These are phyloP conservation scores for Globisporangium mamillatum DNA, from an alignment of 352 stramenopile genomes.

Conservation along the genomic window DNA sequence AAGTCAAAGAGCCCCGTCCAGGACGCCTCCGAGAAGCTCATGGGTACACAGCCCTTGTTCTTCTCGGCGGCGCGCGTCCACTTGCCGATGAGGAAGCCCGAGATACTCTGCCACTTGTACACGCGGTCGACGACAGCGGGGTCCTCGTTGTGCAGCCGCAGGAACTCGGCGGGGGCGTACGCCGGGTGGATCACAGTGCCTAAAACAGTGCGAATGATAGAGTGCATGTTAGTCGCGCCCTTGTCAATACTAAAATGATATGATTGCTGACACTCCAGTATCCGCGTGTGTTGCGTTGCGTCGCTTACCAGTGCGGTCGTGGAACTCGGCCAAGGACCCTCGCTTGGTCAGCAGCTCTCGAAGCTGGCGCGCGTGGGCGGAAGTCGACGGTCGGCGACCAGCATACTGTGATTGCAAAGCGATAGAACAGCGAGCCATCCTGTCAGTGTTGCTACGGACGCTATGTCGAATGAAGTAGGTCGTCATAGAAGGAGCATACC, in stretches of 20 bases:
- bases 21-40: constrained; percentile 93
- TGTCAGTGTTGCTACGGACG: not conserved
- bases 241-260: not conserved
- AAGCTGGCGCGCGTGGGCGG: constrained; percentile 46
- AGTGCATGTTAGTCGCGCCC: not conserved
- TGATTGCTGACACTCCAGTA: not conserved
- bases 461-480: not conserved
- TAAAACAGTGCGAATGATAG: not conserved
- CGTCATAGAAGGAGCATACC: constrained; percentile 21
- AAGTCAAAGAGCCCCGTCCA: constrained; percentile 95
- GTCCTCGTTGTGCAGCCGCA: constrained; percentile 73
- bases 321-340: constrained; percentile 47
- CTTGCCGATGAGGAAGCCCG: constrained; percentile 82
- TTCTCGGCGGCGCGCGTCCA: constrained; percentile 59
- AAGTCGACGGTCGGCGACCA: constrained; percentile 45
- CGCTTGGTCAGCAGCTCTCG: constrained; percentile 33
- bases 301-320: constrained; percentile 63
- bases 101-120: constrained; percentile 88
- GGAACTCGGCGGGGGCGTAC: constrained; percentile 89
- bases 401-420: constrained; percentile 52
- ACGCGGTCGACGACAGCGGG: constrained; percentile 43
- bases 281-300: not conserved
- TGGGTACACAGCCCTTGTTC: constrained; percentile 45
- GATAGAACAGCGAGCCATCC: constrained; percentile 1
- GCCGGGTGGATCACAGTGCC: constrained; percentile 83